These are phyloP conservation scores for Glycyrrhiza uralensis DNA, from an alignment of 306 rosid genomes.

Conservation along the genomic window DNA sequence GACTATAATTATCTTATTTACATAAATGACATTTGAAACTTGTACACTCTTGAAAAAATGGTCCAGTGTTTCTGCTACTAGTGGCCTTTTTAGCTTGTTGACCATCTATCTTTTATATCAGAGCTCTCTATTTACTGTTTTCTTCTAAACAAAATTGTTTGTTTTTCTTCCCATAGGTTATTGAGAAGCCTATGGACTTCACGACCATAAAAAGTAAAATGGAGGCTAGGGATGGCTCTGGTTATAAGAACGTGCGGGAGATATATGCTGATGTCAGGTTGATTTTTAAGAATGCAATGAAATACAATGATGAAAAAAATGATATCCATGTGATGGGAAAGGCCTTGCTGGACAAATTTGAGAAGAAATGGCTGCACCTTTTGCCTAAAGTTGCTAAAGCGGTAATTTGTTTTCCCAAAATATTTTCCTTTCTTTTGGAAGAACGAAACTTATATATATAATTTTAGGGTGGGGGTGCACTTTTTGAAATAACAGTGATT, in stretches of 20 bases:
- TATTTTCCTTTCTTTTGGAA: neutral
- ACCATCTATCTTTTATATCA: neutral
- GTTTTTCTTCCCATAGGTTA: conserved; percentile 44
- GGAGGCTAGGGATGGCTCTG: conserved; percentile 67
- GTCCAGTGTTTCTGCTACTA: neutral
- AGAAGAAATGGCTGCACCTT: conserved; percentile 74
- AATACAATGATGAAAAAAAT: conserved; percentile 60
- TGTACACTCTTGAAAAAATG: neutral
- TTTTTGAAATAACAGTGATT: neutral
- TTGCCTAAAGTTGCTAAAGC: conserved; percentile 67
- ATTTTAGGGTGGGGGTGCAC: neutral
- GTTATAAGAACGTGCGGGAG: conserved; percentile 70
- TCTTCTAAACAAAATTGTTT: conserved; percentile 14
- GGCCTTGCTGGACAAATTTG: conserved; percentile 61
- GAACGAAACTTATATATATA: neutral
- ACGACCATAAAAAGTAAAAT: conserved; percentile 66
- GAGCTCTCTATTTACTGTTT: neutral
- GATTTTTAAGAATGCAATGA: conserved; percentile 82
- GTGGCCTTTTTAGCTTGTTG: neutral
- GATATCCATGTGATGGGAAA: conserved; percentile 72
- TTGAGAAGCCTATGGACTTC: conserved; percentile 87
- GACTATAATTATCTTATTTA: neutral
- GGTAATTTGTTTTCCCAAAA: conserved; percentile 41
- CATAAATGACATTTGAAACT: neutral
- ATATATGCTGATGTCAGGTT: conserved; percentile 70